phyloP scores from a whole-genome alignment of 257 asterid species.

The Solanum arcanum region DNA sequence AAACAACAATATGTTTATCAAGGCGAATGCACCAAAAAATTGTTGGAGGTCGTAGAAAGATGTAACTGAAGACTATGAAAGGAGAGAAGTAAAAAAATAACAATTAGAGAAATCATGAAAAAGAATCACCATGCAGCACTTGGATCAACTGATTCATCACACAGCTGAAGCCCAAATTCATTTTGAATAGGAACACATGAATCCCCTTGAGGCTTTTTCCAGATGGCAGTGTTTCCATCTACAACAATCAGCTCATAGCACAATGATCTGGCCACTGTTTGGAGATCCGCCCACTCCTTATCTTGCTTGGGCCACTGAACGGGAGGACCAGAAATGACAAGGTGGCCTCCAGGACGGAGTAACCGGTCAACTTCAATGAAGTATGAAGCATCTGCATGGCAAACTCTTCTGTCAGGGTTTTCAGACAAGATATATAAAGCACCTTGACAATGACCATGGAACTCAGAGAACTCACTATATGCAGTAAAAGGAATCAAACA shows the following conservation, averaged over 20 bases:
- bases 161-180: conserved; percentile 60
- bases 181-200: conserved; percentile 75
- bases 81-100: neutral
- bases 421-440: neutral
- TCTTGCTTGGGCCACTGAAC: conserved; percentile 95
- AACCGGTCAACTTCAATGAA: conserved; percentile 94
- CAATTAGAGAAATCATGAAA: neutral
- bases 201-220: conserved; percentile 79
- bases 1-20: neutral
- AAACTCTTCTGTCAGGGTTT: conserved; percentile 9
- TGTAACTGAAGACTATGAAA: neutral
- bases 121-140: conserved; percentile 64
- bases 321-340: conserved; percentile 95
- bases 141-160: conserved; percentile 73
- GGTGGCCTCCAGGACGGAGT: conserved; percentile 95
- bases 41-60: neutral
- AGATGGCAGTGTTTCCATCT: conserved; percentile 91
- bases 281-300: conserved; percentile 97
- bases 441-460: neutral
- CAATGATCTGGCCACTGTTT: conserved; percentile 71
- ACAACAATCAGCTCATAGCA: conserved; percentile 86
- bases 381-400: conserved; percentile 79
- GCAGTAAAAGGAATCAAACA: conserved; percentile 95
- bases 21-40: neutral
- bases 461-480: conserved; percentile 53